Evolutionary conservation across 1,139 yeast species (phyloP), one percentile per base, ranked within the genome.

Genomic region (Cylindricascospora bacillispora): DNA sequence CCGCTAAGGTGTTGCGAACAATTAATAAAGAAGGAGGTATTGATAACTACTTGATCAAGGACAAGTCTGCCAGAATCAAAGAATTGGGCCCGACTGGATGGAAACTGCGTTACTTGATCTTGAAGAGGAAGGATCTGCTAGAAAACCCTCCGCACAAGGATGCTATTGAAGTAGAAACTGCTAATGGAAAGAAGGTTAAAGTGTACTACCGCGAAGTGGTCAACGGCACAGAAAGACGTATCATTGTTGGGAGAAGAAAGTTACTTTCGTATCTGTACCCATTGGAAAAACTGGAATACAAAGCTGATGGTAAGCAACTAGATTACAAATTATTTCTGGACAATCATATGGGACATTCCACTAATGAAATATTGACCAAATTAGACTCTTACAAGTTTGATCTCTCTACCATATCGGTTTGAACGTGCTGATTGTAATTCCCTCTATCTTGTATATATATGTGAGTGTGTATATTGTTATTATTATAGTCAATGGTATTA

Each of bases 81-180:
- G 93, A 92, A 49, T 62, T 89, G 49, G 98, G 98, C 1, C 78
- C 86, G 34, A 65, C 70, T 35, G 98, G 95, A 18, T 89, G 97
- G 97, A 70, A 68, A 47, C 64, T 89, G 45, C 76, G 89, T 50
- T 85, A 78, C 56, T 69, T 73, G 35, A 73, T 89, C 15, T 56
- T 86, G 36, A 54, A 47, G 36, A 56, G 52, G 18, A 46, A 48
- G 37, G 54, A 59, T 28, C 16, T 22, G 22, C n/a, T 36, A 41
- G 40, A 35, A 28, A 44, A 47, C 32, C 56, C 57, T 28, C 46
- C 45, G 22, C 59, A 49, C 30, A 47, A 46, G 31, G 52, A 56
- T 33, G 51, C 49, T 11, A 47, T 50, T 29, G 20, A 44, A 15
- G 54, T 57, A 9, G 49, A 49, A 9, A 45, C 47, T 13, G 38